These are phyloP conservation scores for Kluyveromyces sp. DNA, from an alignment of 1,139 yeast species.

Conservation along the genomic window DNA sequence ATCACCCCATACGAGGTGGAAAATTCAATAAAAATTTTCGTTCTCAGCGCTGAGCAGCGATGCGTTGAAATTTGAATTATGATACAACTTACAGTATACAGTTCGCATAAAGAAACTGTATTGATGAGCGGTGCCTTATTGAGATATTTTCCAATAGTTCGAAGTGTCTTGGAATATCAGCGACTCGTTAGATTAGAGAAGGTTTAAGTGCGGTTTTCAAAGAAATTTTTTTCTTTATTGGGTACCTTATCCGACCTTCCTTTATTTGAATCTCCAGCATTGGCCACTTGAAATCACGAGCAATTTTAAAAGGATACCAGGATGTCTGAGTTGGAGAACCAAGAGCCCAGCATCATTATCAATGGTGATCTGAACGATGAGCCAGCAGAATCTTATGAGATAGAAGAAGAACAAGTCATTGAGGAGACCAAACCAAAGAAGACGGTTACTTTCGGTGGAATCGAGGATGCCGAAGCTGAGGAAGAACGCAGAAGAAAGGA, in stretches of 20 bases:
- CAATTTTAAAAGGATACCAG: neutral
- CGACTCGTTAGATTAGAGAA: neutral
- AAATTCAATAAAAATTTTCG: neutral
- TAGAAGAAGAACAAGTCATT: slow-evolving; percentile 30
- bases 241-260: neutral
- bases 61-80: neutral
- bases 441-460: slow-evolving; percentile 75
- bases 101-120: too few species aligned
- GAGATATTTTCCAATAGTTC: too few species aligned
- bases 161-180: too few species aligned
- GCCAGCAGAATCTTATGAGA: slow-evolving; percentile 33
- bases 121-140: too few species aligned
- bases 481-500: slow-evolving; percentile 73
- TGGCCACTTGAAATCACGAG: neutral
- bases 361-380: slow-evolving; percentile 54
- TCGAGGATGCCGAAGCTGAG: slow-evolving; percentile 53
- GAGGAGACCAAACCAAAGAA: slow-evolving; percentile 50
- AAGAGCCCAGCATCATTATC: slow-evolving; percentile 77
- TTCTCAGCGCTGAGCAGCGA: neutral
- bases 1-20: too few species aligned
- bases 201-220: neutral
- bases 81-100: neutral
- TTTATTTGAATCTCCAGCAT: too few species aligned
- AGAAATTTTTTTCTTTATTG: neutral
- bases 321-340: slow-evolving; percentile 72